Percentiles rank a stretch among this genome's conserved stretches.
These are phyloP conservation scores for Morella rubra DNA, from an alignment of 306 rosid species.

Conservation along the genomic window DNA sequence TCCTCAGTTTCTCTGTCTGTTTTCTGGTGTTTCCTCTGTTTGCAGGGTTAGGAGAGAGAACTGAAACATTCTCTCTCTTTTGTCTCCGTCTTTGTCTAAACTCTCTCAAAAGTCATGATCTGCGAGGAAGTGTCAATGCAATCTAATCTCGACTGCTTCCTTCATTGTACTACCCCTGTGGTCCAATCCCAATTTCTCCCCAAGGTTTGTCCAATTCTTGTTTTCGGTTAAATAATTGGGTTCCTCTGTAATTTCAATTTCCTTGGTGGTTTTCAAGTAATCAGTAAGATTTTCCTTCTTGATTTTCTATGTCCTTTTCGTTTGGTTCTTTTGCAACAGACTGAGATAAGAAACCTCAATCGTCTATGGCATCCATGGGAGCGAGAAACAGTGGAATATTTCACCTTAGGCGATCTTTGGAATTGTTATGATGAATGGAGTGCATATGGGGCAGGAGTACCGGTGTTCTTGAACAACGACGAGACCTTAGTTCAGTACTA, in stretches of 20 bases:
- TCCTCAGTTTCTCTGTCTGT: neutral
- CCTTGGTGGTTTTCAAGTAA: neutral
- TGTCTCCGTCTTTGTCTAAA: slow-evolving; percentile 4
- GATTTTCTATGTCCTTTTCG: neutral
- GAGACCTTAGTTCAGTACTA: slow-evolving; percentile 88
- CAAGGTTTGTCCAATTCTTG: slow-evolving; percentile 44
- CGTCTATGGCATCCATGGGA: slow-evolving; percentile 92
- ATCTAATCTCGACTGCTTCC: slow-evolving; percentile 82
- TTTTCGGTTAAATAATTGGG: neutral
- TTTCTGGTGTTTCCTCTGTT: slow-evolving; percentile 35
- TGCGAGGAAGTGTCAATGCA: slow-evolving; percentile 54
- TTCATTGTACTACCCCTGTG: slow-evolving; percentile 72
- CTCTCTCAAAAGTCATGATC: slow-evolving; percentile 36
- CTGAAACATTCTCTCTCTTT: slow-evolving; percentile 30
- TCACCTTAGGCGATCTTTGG: slow-evolving; percentile 84
- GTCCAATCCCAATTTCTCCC: slow-evolving; percentile 71
- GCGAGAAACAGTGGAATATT: slow-evolving; percentile 78
- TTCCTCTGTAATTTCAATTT: neutral
- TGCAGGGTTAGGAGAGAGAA: slow-evolving; percentile 72
- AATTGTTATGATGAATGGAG: slow-evolving; percentile 86
- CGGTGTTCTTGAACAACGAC: slow-evolving; percentile 56
- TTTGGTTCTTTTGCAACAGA: slow-evolving; percentile 28
- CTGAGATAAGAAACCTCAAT: slow-evolving; percentile 75
- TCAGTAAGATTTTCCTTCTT: neutral
- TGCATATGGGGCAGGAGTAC: slow-evolving; percentile 95